phyloP scores from a whole-genome alignment of 805 yeast species.

The Starmera amethionina region DNA sequence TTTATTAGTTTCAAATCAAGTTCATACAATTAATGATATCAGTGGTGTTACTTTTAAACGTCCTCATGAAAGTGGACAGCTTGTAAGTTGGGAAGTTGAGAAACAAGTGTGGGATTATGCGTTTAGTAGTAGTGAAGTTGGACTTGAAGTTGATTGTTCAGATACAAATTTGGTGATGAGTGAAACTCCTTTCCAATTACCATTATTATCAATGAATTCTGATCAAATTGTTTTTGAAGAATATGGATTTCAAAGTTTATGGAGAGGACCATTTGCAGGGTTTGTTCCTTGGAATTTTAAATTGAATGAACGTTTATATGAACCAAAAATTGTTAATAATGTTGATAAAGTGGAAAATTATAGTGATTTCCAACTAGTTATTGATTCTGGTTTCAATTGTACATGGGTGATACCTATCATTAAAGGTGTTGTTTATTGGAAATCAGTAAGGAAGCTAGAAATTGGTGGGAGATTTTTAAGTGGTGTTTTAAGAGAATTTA shows the following conservation, averaged over 20 bases:
- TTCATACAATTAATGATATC: slow-evolving; percentile 54
- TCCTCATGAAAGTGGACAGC: slow-evolving; percentile 83
- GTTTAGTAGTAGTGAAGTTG: slow-evolving; percentile 23
- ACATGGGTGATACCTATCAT: slow-evolving; percentile 84
- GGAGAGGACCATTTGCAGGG: slow-evolving; percentile 53
- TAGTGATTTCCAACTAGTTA: slow-evolving; percentile 62
- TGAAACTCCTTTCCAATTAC: slow-evolving; percentile 75
- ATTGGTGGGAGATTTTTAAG: slow-evolving; percentile 82
- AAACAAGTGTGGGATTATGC: slow-evolving; percentile 83
- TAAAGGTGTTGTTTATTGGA: slow-evolving; percentile 66
- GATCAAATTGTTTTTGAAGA: slow-evolving; percentile 95
- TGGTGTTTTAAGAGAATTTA: slow-evolving; percentile 73
- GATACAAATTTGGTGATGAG: slow-evolving; percentile 59
- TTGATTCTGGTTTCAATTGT: slow-evolving; percentile 83
- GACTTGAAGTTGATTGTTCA: slow-evolving; percentile 32
- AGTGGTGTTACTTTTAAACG: slow-evolving; percentile 67
- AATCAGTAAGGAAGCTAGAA: slow-evolving; percentile 68
- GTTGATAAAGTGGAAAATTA: slow-evolving; percentile 15
- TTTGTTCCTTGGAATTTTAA: slow-evolving; percentile 52
- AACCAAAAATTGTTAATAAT: slow-evolving; percentile 13
- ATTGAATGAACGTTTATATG: slow-evolving; percentile 18
- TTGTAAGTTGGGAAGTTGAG: slow-evolving; percentile 86
- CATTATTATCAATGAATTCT: slow-evolving; percentile 70
- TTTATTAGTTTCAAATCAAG: slow-evolving; percentile 62
- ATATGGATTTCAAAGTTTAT: slow-evolving; percentile 66